Percentiles rank a stretch among this genome's conserved stretches.
Evolutionary conservation across 495 filamentous ascomycete species (phyloP).

Genomic region (Trichocladium antarcticum): DNA sequence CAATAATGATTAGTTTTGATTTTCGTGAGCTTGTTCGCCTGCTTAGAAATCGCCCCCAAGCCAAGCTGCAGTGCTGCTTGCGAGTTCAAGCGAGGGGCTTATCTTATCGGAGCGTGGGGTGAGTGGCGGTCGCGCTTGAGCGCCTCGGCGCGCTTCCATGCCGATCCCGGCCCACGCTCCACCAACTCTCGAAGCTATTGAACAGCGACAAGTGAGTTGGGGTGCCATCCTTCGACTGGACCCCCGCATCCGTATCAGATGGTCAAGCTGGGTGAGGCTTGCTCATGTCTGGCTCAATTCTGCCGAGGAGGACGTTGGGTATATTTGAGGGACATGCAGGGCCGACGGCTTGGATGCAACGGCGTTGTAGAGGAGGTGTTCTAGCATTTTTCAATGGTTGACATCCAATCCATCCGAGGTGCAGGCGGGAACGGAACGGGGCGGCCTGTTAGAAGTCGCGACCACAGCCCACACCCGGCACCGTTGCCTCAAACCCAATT

Average conservation of each 20-base stretch:
- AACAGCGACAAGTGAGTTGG: too few relatives aligned
- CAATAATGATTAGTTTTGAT: background rate
- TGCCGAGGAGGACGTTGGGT: conserved; percentile 28
- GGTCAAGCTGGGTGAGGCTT: too few relatives aligned
- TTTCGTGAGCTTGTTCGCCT: background rate
- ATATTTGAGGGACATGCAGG: conserved; percentile 17
- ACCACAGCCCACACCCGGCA: conserved; percentile 10
- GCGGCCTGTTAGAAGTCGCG: conserved; percentile 22
- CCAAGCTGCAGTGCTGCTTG: too few relatives aligned
- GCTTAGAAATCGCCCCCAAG: conserved; percentile 20
- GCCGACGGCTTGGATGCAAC: conserved; percentile 15
- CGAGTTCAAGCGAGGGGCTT: conserved; percentile 4
- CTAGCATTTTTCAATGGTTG: conserved; percentile 19
- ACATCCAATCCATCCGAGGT: conserved; percentile 10
- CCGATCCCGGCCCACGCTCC: conserved; percentile 10
- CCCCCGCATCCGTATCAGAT: too few relatives aligned
- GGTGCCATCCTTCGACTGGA: too few relatives aligned
- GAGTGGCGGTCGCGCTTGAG: too few relatives aligned
- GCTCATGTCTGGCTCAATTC: too few relatives aligned
- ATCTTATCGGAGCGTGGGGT: conserved; percentile 12
- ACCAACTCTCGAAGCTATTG: too few relatives aligned
- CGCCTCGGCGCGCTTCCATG: too few relatives aligned
- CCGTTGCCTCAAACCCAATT: conserved; percentile 16
- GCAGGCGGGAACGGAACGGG: conserved; percentile 16
- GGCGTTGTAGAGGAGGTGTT: conserved; percentile 5